Percentiles rank a stretch among this genome's conserved stretches.
Conservation (phyloP, 2,329 filamentous ascomycete species). For the Coniochaeta ligniaria region DNA sequence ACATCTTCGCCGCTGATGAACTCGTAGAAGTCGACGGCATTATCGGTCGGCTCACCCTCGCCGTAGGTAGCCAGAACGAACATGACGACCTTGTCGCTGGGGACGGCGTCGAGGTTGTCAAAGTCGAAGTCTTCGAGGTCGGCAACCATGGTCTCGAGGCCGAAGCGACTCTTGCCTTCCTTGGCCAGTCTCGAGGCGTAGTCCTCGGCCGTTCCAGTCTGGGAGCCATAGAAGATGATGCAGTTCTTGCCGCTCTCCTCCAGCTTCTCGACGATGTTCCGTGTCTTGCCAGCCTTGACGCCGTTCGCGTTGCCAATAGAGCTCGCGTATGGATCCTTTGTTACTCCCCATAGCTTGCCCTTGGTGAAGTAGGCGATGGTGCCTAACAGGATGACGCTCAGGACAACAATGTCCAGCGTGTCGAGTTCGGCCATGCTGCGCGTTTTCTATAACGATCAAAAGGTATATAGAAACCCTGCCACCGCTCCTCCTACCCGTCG, state of each 20-base stretch:
- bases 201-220: slow-evolving; percentile 97
- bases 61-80: slow-evolving; percentile 97
- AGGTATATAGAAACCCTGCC: neutral
- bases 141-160: slow-evolving; percentile 95
- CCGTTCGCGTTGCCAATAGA: slow-evolving; percentile 63
- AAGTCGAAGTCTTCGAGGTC: slow-evolving; percentile 98
- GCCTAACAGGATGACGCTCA: slow-evolving; percentile 74
- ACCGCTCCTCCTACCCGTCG: neutral
- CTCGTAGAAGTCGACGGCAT: slow-evolving; percentile 98
- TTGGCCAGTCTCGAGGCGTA: slow-evolving; percentile 95
- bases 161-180: slow-evolving; percentile 93
- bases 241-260: slow-evolving; percentile 95
- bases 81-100: slow-evolving; percentile 84
- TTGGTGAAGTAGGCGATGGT: slow-evolving; percentile 97
- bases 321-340: slow-evolving; percentile 81
- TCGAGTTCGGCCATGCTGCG: slow-evolving; percentile 86
- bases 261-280: slow-evolving; percentile 93
- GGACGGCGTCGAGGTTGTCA: slow-evolving; percentile 84
- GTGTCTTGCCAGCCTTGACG: slow-evolving; percentile 73
- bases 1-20: slow-evolving; percentile 81
- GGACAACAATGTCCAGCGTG: slow-evolving; percentile 89
- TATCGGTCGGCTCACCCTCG: slow-evolving; percentile 97
- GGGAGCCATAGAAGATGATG: slow-evolving; percentile 96
- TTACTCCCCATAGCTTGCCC: slow-evolving; percentile 84
- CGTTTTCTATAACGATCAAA: slow-evolving; percentile 5